Conservation (phyloP, 495 filamentous ascomycete genomes). For the Tuber umbilicatum region DNA sequence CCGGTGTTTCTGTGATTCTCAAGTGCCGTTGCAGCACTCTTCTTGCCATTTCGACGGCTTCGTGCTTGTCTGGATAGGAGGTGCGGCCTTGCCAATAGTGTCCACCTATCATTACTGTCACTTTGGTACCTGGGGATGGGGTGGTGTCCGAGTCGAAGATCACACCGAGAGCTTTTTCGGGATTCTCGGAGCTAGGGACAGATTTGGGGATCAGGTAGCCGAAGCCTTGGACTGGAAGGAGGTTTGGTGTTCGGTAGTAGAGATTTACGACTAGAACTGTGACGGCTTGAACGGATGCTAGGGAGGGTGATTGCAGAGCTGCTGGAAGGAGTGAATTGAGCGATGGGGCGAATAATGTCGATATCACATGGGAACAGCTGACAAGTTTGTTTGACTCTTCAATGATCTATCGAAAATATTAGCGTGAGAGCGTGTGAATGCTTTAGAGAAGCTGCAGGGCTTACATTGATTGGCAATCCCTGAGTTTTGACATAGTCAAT, state of each 20-base stretch:
- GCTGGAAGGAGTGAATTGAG: constrained; percentile 44
- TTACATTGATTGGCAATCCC: constrained; percentile 24
- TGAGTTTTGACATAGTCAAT: constrained; percentile 17
- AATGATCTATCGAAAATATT: constrained; percentile 13
- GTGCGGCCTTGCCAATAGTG: constrained; percentile 73
- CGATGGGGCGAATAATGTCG: constrained; percentile 56
- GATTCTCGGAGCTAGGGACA: constrained; percentile 64
- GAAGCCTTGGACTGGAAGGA: constrained; percentile 66
- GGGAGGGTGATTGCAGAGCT: constrained; percentile 38
- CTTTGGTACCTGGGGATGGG: constrained; percentile 59
- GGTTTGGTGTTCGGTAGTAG: constrained; percentile 60
- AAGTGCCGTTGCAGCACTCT: constrained; percentile 66
- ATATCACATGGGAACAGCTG: constrained; percentile 60
- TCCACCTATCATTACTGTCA: constrained; percentile 93
- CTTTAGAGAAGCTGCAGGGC: not conserved
- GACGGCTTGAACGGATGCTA: constrained; percentile 56
- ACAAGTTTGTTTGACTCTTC: constrained; percentile 12
- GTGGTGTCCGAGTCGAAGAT: constrained; percentile 77
- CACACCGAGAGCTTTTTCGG: constrained; percentile 78
- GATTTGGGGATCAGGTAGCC: constrained; percentile 81
- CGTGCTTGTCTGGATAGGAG: constrained; percentile 50
- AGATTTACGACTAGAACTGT: constrained; percentile 90
- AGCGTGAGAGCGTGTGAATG: not conserved
- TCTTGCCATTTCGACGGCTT: constrained; percentile 62
- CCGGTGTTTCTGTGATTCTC: constrained; percentile 55